phyloP scores from a whole-genome alignment of 768 basidiomycete genomes.

The Suillus luteus region DNA sequence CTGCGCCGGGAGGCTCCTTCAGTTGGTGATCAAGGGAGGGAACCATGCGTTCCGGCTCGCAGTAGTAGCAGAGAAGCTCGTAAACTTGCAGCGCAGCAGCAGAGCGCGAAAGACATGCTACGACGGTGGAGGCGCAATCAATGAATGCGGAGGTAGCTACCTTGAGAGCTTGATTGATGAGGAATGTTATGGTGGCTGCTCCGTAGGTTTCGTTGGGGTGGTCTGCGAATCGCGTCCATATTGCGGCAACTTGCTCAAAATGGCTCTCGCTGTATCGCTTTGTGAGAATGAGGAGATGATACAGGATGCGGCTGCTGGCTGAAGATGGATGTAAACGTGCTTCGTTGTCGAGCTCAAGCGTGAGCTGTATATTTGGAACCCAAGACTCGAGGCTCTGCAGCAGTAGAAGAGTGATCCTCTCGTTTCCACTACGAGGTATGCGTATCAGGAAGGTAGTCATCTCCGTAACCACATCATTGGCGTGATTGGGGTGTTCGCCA shows the following conservation, averaged over 20 bases:
- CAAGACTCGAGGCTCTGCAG: constrained; percentile 84
- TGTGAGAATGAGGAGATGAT: constrained; percentile 83
- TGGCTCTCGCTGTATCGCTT: constrained; percentile 71
- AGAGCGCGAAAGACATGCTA: constrained; percentile 83
- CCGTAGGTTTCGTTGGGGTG: constrained; percentile 71
- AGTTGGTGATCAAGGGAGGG: constrained; percentile 74
- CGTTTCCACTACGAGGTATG: constrained; percentile 51
- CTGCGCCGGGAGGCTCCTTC: constrained; percentile 54
- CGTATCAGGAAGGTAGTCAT: constrained; percentile 73
- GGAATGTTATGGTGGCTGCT: constrained; percentile 76
- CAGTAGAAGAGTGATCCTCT: constrained; percentile 56
- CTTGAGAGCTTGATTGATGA: constrained; percentile 86
- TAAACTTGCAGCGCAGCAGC: constrained; percentile 71
- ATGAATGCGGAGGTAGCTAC: constrained; percentile 80
- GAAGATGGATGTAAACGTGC: constrained; percentile 27
- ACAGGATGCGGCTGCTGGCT: constrained; percentile 66
- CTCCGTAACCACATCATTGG: constrained; percentile 65
- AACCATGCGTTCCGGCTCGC: constrained; percentile 85
- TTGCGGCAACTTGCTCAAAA: constrained; percentile 74
- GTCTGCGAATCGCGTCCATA: constrained; percentile 82
- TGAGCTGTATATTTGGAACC: constrained; percentile 68
- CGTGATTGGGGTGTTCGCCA: constrained; percentile 69
- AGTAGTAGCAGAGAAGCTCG: constrained; percentile 80
- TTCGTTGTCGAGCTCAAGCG: constrained; percentile 58
- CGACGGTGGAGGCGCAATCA: constrained; percentile 74